Conservation (phyloP, 192 early-diverging fungal genomes). For the Pilaira anomala region DNA sequence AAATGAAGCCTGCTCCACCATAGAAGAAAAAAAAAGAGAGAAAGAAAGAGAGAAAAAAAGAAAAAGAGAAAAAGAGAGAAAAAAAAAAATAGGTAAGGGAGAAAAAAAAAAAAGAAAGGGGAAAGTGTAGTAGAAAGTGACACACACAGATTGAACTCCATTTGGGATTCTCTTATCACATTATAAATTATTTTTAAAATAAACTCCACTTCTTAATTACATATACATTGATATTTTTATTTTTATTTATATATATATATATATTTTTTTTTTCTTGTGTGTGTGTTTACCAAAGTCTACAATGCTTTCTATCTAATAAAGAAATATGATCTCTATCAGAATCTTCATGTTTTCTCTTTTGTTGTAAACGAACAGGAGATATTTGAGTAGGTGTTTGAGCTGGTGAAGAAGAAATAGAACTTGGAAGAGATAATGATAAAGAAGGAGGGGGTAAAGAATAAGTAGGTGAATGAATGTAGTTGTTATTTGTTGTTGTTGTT, state of each 20-base stretch:
- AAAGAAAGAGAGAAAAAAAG: conserved; percentile 9
- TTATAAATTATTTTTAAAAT: no score
- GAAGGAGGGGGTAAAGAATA: neutral
- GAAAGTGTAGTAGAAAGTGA: no score
- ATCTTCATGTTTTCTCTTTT: neutral
- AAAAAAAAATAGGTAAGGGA: neutral
- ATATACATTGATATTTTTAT: no score
- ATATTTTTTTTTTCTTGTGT: neutral
- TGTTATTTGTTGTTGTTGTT: neutral
- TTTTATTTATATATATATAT: neutral
- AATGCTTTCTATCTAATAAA: conserved; percentile 8
- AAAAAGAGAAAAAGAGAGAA: neutral
- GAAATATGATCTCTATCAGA: conserved; percentile 6
- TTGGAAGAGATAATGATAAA: conserved; percentile 14
- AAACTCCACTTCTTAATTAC: no score
- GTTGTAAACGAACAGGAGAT: conserved; percentile 6
- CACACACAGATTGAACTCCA: neutral
- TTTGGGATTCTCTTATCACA: no score
- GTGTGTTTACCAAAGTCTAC: conserved; percentile 10
- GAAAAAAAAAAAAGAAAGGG: neutral
- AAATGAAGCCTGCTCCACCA: conserved; percentile 6
- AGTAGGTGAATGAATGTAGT: neutral
- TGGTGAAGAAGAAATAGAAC: conserved; percentile 24
- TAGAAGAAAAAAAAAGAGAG: neutral
- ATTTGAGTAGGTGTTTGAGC: conserved; percentile 22